phyloP scores from a whole-genome alignment of 2,329 filamentous ascomycete species.

The Phoma sp. region DNA sequence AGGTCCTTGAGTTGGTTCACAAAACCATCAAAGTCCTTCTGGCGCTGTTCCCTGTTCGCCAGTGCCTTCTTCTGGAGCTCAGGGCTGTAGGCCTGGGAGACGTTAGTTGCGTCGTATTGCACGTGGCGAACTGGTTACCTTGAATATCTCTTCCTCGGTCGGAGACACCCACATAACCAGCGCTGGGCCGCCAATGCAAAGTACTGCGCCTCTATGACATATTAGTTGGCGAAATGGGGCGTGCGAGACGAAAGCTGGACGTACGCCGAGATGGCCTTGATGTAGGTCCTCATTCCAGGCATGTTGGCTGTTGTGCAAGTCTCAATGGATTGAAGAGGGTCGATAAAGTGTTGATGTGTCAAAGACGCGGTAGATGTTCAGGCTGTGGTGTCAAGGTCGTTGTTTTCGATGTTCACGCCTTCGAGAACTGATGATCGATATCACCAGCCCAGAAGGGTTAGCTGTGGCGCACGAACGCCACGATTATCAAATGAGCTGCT shows the following conservation, averaged over 20 bases:
- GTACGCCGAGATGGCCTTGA: constrained; percentile 47
- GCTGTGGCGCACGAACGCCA: constrained; percentile 8
- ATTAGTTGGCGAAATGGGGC: constrained; percentile 28
- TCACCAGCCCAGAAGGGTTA: constrained; percentile 15
- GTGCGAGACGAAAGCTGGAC: constrained; percentile 16
- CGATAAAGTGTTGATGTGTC: neutral
- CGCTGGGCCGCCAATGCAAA: constrained; percentile 85
- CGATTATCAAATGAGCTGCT: constrained; percentile 11
- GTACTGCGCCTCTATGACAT: constrained; percentile 67
- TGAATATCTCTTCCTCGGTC: constrained; percentile 89
- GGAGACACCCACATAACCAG: constrained; percentile 82
- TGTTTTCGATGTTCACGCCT: constrained; percentile 7
- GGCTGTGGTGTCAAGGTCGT: constrained; percentile 9
- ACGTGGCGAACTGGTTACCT: constrained; percentile 50
- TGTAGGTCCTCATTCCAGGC: constrained; percentile 38
- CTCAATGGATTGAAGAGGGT: neutral
- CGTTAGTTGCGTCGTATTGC: constrained; percentile 12
- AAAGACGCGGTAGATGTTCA: neutral
- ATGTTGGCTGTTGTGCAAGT: constrained; percentile 23
- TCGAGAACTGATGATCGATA: constrained; percentile 16
- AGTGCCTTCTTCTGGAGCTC: constrained; percentile 89
- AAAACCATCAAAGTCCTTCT: constrained; percentile 90
- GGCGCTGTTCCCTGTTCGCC: constrained; percentile 76
- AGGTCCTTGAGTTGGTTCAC: constrained; percentile 84
- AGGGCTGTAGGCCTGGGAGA: constrained; percentile 78